phyloP scores from a whole-genome alignment of 176 grass and related monocot species.

The Paspalum vaginatum region DNA sequence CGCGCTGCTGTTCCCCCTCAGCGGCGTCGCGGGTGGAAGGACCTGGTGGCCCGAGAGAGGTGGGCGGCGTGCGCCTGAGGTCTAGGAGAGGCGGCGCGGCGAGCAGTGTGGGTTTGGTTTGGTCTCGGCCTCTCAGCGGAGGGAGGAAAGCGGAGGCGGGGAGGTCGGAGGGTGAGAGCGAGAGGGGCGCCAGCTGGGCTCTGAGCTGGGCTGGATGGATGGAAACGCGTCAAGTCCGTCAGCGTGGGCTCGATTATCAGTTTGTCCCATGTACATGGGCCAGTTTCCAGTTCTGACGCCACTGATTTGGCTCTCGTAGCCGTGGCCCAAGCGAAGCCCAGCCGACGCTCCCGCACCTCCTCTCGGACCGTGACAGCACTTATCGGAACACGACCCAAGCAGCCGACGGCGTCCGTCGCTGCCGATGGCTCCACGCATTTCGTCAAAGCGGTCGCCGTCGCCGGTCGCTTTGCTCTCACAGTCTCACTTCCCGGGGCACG shows the following conservation, averaged over 20 bases:
- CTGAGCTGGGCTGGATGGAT: not conserved
- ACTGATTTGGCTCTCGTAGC: no score
- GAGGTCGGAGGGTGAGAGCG: not conserved
- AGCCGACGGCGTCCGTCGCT: not conserved
- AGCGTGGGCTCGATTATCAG: not conserved
- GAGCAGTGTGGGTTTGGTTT: constrained; percentile 28
- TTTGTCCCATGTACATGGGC: not conserved
- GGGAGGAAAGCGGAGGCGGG: not conserved
- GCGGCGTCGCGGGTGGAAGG: not conserved
- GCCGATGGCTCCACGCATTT: not conserved
- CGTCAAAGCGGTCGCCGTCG: constrained; percentile 17
- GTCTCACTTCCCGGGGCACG: not conserved
- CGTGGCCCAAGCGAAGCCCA: not conserved
- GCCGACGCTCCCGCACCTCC: not conserved
- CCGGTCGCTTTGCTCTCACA: constrained; percentile 18
- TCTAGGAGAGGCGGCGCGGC: constrained; percentile 49
- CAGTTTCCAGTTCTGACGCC: not conserved
- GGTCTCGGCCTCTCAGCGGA: not conserved
- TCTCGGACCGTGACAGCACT: not conserved
- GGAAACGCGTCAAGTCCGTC: not conserved
- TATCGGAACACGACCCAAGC: not conserved
- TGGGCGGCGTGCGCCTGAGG: constrained; percentile 12
- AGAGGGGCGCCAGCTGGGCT: constrained; percentile 3
- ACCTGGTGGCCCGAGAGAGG: not conserved
- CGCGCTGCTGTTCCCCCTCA: not conserved